Evolutionary conservation across 192 early-diverging fungal genomes (phyloP).

Genomic region (Radiomyces spectabilis): DNA sequence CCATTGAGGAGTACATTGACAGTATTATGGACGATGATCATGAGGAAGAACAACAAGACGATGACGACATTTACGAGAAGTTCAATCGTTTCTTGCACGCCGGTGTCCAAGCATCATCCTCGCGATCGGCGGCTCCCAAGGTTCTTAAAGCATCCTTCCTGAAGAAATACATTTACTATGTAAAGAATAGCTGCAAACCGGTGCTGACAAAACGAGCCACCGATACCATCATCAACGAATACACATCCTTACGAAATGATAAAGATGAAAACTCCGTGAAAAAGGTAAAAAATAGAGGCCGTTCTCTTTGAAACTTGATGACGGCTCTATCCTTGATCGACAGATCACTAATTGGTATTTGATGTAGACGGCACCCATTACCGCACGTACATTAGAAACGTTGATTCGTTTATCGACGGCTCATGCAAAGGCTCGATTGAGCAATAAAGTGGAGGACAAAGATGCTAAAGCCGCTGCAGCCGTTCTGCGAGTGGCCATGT

Average conservation of each 20-base stretch:
- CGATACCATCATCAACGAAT: conserved; percentile 74
- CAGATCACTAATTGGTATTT: conserved; percentile 1
- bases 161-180: conserved; percentile 94
- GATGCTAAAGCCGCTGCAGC: conserved; percentile 81
- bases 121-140: conserved; percentile 29
- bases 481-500: conserved; percentile 85
- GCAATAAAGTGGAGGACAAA: conserved; percentile 65
- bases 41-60: conserved; percentile 40
- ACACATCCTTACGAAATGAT: conserved; percentile 77
- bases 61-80: conserved; percentile 73
- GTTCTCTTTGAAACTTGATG: background rate
- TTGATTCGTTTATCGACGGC: conserved; percentile 94
- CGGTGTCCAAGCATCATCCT: conserved; percentile 35
- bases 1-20: conserved; percentile 34
- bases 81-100: conserved; percentile 80
- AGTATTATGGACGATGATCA: conserved; percentile 40
- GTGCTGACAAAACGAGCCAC: conserved; percentile 74
- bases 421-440: conserved; percentile 90
- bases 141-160: conserved; percentile 81
- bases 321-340: background rate
- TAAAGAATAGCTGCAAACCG: conserved; percentile 80
- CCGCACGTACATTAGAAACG: conserved; percentile 96
- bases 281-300: conserved; percentile 37
- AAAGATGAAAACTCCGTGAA: conserved; percentile 61
- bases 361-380: conserved; percentile 83